phyloP scores from a whole-genome alignment of 371 early-diverging fungal species.

The Mucor saturninus region DNA sequence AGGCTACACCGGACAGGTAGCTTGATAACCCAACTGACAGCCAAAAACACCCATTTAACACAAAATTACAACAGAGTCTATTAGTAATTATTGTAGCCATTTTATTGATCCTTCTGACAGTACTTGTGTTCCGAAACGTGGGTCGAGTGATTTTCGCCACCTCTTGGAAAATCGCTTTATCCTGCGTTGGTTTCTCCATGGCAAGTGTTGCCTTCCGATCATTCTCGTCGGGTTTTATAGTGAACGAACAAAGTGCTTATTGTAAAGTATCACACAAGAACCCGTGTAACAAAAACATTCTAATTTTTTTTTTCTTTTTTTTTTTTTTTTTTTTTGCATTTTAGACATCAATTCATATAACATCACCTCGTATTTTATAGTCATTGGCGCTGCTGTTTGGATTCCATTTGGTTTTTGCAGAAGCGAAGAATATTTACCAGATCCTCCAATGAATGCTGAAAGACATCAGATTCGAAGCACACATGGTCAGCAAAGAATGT shows the following conservation, averaged over 20 bases:
- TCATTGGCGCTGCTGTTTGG: background rate
- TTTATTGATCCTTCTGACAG: background rate
- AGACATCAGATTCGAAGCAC: constrained; percentile 4
- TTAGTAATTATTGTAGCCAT: constrained; percentile 15
- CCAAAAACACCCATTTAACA: background rate
- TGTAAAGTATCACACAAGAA: background rate
- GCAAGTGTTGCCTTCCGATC: constrained; percentile 9
- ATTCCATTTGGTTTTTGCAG: constrained; percentile 15
- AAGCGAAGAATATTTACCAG: constrained; percentile 4
- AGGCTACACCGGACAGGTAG: constrained; percentile 16
- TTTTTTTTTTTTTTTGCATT: no score
- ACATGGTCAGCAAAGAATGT: background rate
- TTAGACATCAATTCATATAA: constrained; percentile 8
- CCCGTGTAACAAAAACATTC: background rate
- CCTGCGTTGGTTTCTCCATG: constrained; percentile 7
- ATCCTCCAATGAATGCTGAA: background rate
- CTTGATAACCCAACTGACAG: background rate
- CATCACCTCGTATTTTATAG: constrained; percentile 2
- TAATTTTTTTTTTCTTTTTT: background rate
- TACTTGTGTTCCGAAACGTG: constrained; percentile 3
- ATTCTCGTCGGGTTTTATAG: constrained; percentile 9
- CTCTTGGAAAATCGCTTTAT: constrained; percentile 8
- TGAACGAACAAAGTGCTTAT: background rate
- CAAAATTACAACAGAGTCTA: background rate
- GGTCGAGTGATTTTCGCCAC: background rate